Base-by-base conservation (phyloP, 768 basidiomycete genomes). In the Leccinum fibrillosum region DNA sequence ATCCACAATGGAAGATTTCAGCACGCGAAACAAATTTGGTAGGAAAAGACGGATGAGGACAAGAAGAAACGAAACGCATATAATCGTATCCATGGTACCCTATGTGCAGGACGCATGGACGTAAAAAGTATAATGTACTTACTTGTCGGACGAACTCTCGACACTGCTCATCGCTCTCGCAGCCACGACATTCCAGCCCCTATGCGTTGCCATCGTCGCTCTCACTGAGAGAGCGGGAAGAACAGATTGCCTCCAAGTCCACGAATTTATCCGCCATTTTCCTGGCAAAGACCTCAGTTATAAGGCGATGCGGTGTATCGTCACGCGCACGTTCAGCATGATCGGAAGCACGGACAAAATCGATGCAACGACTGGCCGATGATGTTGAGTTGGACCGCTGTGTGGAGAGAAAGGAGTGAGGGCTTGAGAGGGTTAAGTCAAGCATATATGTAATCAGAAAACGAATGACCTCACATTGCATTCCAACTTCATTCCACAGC, bases 61-160 rank as follows among this genome's bases (percentile, higher is more conserved):
- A 32, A 30, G 34, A 32, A 15, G 25, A 30, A 8, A 44, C 17
- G 19, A 25, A 34, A 30, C 42, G 32, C 48, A 51, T 50, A 51
- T 13, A 44, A 6, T 26, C 58, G 44, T 51, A 32, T 51, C 39
- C 25, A 51, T 23, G 23, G 23, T 23, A 23, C n/a, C 30, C 13
- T n/a, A 25, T 47, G 37, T 50, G 47, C 30, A 19, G 2, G 23
- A 52, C 4, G 11, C 21, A 13, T 5, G 32, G 17, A 17, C 23
- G 3, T 5, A 12, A 57, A 13, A 19, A 55, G 13, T 10, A 21
- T 10, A 7, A 70, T 26, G 7, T 9, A 75, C 89, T 62, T 58
- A 95, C 94, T 84, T 84, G 54, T 91, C 87, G 57, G 96, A 91
- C 0, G 90, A 90, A 57, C 88, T 87, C 65, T 23, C 23, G 23